These are phyloP conservation scores for Cymbopogon flexuosus DNA, from an alignment of 202 grass and related monocot genomes.

Conservation along the genomic window DNA sequence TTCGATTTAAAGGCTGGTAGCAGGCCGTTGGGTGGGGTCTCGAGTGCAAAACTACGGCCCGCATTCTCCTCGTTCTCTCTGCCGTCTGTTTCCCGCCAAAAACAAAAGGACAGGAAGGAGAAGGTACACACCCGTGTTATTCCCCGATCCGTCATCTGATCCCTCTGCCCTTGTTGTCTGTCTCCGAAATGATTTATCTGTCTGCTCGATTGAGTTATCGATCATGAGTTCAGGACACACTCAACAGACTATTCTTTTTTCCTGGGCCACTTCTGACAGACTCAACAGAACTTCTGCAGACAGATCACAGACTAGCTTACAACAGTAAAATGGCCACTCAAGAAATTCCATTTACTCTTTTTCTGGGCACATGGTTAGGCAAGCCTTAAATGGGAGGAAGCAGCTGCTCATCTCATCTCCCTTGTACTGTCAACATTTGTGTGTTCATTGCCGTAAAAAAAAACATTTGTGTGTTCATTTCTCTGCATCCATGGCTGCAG, in stretches of 20 bases:
- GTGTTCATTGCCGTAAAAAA: no score
- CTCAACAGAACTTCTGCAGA: no score
- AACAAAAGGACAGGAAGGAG: no score
- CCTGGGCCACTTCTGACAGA: no score
- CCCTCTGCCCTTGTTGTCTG: no score
- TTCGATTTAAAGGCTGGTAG: not conserved
- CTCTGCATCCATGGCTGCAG: no score
- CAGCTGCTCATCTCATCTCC: not conserved
- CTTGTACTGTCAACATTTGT: not conserved
- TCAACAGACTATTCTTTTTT: no score
- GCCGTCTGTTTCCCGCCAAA: no score
- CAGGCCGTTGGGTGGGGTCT: not conserved
- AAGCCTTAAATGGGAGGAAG: conserved; percentile 30
- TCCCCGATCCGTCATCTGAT: not conserved
- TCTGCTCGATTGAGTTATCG: no score
- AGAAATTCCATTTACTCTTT: conserved; percentile 15
- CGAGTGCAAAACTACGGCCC: not conserved
- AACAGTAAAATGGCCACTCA: conserved; percentile 41
- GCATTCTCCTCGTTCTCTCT: not conserved
- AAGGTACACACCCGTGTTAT: not conserved
- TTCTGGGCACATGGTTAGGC: conserved; percentile 33
- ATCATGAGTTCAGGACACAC: no score
- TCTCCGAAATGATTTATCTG: not conserved
- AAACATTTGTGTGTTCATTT: not conserved
- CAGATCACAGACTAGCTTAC: not conserved